Evolutionary conservation across 2,329 filamentous ascomycete species (phyloP).

Genomic region (Ceratocystis colombiana): DNA sequence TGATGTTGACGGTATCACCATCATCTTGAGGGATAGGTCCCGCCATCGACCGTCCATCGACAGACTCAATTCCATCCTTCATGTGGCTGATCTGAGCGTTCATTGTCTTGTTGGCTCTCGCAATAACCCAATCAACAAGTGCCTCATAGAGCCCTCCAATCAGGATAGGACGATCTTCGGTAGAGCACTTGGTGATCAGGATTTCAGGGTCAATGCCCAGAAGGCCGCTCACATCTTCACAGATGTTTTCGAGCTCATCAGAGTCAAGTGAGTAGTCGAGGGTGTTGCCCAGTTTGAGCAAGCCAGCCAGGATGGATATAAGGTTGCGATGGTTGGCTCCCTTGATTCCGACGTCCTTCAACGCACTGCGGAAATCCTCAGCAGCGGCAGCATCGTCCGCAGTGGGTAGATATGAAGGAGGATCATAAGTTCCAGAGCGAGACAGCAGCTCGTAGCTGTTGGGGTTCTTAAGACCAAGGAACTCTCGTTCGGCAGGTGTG

Average conservation of each 20-base stretch:
- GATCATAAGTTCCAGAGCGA: conserved; percentile 72
- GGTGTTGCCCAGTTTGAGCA: conserved; percentile 87
- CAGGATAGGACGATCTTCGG: conserved; percentile 70
- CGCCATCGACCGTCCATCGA: conserved; percentile 47
- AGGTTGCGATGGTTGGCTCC: conserved; percentile 71
- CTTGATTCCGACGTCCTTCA: conserved; percentile 91
- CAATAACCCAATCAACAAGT: conserved; percentile 87
- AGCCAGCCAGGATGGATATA: conserved; percentile 72
- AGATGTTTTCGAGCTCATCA: conserved; percentile 73
- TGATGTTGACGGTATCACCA: conserved; percentile 79
- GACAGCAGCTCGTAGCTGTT: conserved; percentile 69
- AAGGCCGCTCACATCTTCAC: conserved; percentile 79
- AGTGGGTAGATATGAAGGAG: conserved; percentile 80
- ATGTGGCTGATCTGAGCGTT: conserved; percentile 59
- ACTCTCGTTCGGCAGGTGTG: conserved; percentile 78
- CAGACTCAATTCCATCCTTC: conserved; percentile 56
- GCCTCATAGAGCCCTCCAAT: conserved; percentile 87
- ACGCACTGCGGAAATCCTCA: conserved; percentile 77
- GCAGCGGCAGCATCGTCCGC: conserved; percentile 87
- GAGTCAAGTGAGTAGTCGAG: conserved; percentile 75
- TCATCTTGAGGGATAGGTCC: conserved; percentile 48
- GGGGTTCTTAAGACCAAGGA: conserved; percentile 66
- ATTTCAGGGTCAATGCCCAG: conserved; percentile 80
- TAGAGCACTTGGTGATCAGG: conserved; percentile 66
- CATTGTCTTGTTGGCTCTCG: conserved; percentile 80